These are phyloP conservation scores for Lathyrus sativus DNA, from an alignment of 306 rosid species.

Conservation along the genomic window DNA sequence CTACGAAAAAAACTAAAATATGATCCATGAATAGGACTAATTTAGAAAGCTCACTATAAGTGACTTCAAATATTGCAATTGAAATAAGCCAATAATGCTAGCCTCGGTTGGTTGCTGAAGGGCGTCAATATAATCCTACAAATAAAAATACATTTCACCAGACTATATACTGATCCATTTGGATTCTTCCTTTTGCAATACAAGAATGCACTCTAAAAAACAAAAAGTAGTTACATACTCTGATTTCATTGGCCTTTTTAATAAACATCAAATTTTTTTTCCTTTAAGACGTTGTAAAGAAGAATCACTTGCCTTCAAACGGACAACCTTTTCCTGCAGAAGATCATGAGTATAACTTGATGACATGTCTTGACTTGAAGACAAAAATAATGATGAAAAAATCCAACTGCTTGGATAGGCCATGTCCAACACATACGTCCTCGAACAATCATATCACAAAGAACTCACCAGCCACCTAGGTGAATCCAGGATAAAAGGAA, in stretches of 20 bases:
- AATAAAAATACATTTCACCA: not conserved
- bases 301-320: constrained; percentile 53
- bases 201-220: constrained; percentile 9
- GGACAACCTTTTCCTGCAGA: constrained; percentile 69
- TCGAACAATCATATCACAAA: constrained; percentile 13
- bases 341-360: constrained; percentile 31
- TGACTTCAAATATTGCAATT: constrained; percentile 66
- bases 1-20: too few relatives aligned
- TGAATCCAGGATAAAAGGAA: constrained; percentile 78
- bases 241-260: constrained; percentile 69
- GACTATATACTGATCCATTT: constrained; percentile 5
- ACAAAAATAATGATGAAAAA: constrained; percentile 1
- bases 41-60: constrained; percentile 65
- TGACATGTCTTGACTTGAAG: constrained; percentile 11
- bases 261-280: constrained; percentile 52
- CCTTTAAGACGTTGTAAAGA: constrained; percentile 74
- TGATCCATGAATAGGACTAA: too few relatives aligned
- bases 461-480: constrained; percentile 92
- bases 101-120: constrained; percentile 57
- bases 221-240: constrained; percentile 44
- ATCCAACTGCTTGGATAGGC: not conserved
- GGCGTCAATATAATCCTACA: constrained; percentile 74
- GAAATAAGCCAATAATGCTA: constrained; percentile 64
- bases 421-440: constrained; percentile 1
- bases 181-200: constrained; percentile 22